Conservation (phyloP, 805 yeast species). For the Ogataea chonburiensis region DNA sequence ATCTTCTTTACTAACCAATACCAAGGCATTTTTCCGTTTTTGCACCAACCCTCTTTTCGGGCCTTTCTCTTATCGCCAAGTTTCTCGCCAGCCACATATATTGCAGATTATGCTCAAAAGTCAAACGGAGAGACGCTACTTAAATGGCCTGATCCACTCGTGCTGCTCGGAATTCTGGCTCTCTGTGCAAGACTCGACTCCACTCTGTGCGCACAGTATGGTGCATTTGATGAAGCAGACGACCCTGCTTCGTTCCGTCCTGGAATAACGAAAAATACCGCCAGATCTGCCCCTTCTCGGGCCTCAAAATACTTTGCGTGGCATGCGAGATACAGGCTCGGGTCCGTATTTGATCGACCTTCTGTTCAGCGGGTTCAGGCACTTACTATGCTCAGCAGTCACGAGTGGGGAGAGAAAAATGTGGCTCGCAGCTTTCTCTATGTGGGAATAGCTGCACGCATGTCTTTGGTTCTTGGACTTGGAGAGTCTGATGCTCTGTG, state of each 20-base stretch:
- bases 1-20: constrained; percentile 16
- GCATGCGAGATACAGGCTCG: constrained; percentile 36
- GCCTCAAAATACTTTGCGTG: constrained; percentile 41
- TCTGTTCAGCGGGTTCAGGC: constrained; percentile 40
- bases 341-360: constrained; percentile 39
- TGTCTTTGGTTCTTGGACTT: constrained; percentile 38
- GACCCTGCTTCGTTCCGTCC: constrained; percentile 27
- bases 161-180: constrained; percentile 37
- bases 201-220: constrained; percentile 32
- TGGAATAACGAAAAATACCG: neutral
- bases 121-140: constrained; percentile 8
- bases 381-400: constrained; percentile 36
- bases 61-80: constrained; percentile 13
- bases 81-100: constrained; percentile 13
- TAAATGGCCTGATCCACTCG: constrained; percentile 29
- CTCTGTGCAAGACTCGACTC: constrained; percentile 38
- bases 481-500: constrained; percentile 23
- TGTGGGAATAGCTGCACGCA: constrained; percentile 40
- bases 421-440: constrained; percentile 38
- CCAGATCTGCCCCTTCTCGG: constrained; percentile 22
- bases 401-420: constrained; percentile 43
- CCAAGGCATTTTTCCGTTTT: constrained; percentile 18
- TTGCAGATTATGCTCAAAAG: constrained; percentile 9
- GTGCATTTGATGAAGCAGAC: constrained; percentile 32
- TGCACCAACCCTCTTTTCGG: constrained; percentile 15